Base-by-base conservation (phyloP, 257 asterid genomes). In the Rehmannia glutinosa region DNA sequence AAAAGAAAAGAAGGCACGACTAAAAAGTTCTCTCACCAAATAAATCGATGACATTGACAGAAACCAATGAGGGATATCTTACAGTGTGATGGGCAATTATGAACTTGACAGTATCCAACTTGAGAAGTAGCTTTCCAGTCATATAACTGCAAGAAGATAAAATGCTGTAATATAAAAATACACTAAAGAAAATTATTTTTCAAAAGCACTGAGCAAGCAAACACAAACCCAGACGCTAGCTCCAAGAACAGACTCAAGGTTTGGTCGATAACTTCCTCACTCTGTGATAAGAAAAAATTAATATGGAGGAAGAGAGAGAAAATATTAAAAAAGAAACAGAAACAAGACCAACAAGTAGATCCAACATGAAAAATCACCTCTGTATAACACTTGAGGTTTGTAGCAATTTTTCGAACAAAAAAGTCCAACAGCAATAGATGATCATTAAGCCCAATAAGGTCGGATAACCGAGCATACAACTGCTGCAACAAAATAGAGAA, bases 391-490 rank as follows among this genome's bases (percentile, higher is more conserved):
- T 91, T 94, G 75, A 94, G 96, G 74, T 91, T 94, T 28, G 93
- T 81, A 32, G 91, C 97, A 70, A 94, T 88, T 83, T 94, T 94
- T 32, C 88, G 86, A 70, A 94, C 87, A 73, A 90, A 76, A 76
- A 90, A 81, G 63, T 94, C 87, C 86, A 94, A 77, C 35, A 94
- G 77, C 77, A 89, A 77, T 53, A 88, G 88, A 84, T 94, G 99
- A 85, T 94, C 97, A 77, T 88, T 87, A 59, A 94, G 92, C 59
- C 99, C 97, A 83, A 94, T 93, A 78, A 94, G 97, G 53, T 94
- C 96, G 27, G 99, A 87, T 46, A 94, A 75, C 73, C 93, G 87
- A 68, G 86, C 86, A 79, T 94, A 94, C 78, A 94, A 73, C 95
- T 88, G 99, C 99, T 94, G 99, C 86, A 87, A 75, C 62, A 73